phyloP scores from a whole-genome alignment of 176 grass and related monocot genomes.

The Carex littledalei region DNA sequence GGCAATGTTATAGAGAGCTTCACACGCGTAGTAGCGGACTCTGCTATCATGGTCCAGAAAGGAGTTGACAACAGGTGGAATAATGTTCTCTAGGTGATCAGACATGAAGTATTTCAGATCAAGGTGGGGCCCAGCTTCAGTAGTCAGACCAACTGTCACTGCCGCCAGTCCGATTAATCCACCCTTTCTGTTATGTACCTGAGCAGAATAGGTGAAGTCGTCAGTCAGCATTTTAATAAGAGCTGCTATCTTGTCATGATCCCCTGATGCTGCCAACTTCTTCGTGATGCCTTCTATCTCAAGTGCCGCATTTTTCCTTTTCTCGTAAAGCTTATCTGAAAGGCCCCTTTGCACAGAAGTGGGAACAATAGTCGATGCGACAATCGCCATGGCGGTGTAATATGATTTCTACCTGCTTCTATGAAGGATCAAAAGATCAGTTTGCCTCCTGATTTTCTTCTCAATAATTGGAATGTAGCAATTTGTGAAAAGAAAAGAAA shows the following conservation, averaged over 20 bases:
- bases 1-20: slow-evolving; percentile 99
- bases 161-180: slow-evolving; percentile 90
- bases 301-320: slow-evolving; percentile 94
- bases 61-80: slow-evolving; percentile 69
- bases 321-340: slow-evolving; percentile 97
- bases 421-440: slow-evolving; percentile 43
- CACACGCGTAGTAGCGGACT: slow-evolving; percentile 98
- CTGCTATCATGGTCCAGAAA: slow-evolving; percentile 92
- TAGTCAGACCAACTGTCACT: slow-evolving; percentile 79
- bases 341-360: slow-evolving; percentile 68
- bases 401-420: slow-evolving; percentile 24
- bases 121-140: slow-evolving; percentile 77
- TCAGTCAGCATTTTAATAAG: slow-evolving; percentile 57
- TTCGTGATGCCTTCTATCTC: slow-evolving; percentile 96
- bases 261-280: slow-evolving; percentile 51
- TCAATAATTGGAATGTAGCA: neutral
- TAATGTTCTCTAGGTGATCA: slow-evolving; percentile 45
- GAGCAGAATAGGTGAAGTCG: slow-evolving; percentile 62
- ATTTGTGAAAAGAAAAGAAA: neutral
- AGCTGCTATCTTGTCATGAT: slow-evolving; percentile 82
- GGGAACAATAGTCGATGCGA: slow-evolving; percentile 57
- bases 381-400: slow-evolving; percentile 31
- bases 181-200: slow-evolving; percentile 86
- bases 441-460: slow-evolving; percentile 7
- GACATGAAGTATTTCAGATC: slow-evolving; percentile 35